Conservation (phyloP, 225 moss, liverwort and hornwort genomes). For the Neckera pumila region DNA sequence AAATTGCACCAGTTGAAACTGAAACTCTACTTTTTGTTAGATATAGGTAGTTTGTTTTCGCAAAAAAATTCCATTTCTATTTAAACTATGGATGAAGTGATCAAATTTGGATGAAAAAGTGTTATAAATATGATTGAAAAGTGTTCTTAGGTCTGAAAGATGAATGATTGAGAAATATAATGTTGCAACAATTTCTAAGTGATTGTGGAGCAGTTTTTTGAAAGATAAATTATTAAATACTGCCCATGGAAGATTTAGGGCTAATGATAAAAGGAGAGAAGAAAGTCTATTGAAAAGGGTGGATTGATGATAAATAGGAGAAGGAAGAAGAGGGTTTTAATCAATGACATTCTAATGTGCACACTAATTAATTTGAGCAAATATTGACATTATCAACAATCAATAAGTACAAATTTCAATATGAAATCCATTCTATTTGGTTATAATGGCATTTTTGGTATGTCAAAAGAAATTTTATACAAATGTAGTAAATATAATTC, state of each 20-base stretch:
- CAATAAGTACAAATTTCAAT: no score
- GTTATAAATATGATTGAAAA: no score
- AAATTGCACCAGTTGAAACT: background rate
- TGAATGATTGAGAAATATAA: background rate
- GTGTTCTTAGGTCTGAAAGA: background rate
- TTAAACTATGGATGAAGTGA: background rate
- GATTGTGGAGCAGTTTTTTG: fast-evolving
- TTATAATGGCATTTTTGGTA: background rate
- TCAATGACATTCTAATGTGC: background rate
- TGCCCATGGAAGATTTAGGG: fast-evolving
- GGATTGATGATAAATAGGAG: background rate
- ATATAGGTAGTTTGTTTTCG: background rate
- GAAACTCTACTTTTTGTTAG: background rate
- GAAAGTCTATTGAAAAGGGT: background rate
- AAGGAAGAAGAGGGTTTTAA: background rate
- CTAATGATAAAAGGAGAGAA: background rate
- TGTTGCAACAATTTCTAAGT: background rate
- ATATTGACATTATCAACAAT: background rate
- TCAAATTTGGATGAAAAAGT: background rate
- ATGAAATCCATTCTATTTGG: background rate
- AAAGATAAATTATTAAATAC: background rate
- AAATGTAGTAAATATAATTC: background rate
- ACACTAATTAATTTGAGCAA: background rate
- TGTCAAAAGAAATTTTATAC: background rate
- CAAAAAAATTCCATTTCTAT: background rate